Base-by-base conservation (phyloP, 2,329 filamentous ascomycete species). In the Ceratocystis cubensis region DNA sequence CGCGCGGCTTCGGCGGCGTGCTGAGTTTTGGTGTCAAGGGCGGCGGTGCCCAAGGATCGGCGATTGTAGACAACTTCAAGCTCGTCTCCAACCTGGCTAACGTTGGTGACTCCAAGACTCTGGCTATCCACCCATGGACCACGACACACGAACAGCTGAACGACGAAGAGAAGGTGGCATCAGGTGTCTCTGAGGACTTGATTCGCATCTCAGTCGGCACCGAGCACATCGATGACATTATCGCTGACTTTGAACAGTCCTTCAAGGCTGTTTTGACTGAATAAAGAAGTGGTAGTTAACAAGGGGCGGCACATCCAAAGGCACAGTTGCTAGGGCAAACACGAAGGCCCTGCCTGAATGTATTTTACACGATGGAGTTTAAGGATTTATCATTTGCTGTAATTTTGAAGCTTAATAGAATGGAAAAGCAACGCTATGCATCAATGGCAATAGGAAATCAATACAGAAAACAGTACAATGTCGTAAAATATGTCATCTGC, bases 191-290 rank as follows among this genome's bases (percentile, higher is more conserved):
- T 22, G 75, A 91, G 82, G 93, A 96, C 73, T 85, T 92, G 48
- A 96, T 97, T 76, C 89, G 93, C 69, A 94, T 97, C 73, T 96
- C 92, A 0, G 92, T 96, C 68, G 93, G 93, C 64, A 96, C 88
- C 0, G 93, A 97, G 79, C 91, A 96, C 75, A 96, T 97, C 74
- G 92, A 96, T 78, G 93, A 97, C 73, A 96, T 97, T 72, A 94
- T 96, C 73, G 88, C 86, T 71, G 93, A 97, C 77, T 96, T 97
- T 74, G 88, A 93, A 76, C 92, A 96, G 80, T 89, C 89, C 0
- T 95, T 96, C 77, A 82, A 84, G 73, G 81, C 83, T 30, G 81
- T 83, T 46, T 37, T 66, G 57, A 44, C 20, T 33, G 22, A 57
- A n/a, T 57, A 65, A 17, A 33, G 5, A 6, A 25, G 20, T 5